Conservation (phyloP, 2,329 filamentous ascomycete species). For the Colletotrichum melonis region DNA sequence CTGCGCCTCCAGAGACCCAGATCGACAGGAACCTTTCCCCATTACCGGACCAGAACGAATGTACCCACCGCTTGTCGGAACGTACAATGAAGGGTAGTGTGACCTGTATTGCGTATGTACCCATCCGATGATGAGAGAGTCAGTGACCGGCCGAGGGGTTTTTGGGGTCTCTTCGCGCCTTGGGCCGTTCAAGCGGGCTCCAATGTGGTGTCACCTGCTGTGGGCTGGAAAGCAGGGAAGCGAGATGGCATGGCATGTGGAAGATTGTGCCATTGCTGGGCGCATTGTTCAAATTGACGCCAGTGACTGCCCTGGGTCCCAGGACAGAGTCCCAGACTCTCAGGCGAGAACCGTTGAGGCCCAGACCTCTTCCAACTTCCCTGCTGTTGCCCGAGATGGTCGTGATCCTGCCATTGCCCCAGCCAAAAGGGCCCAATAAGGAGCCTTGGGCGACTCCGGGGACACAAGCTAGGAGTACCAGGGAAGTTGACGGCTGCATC, state of each 20-base stretch:
- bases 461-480: conserved; percentile 3
- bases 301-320: neutral
- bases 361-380: conserved; percentile 5
- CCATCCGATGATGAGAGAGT: conserved; percentile 20
- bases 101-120: neutral
- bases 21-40: conserved; percentile 28
- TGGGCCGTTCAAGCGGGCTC: conserved; percentile 24
- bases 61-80: neutral
- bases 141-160: neutral
- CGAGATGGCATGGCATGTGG: neutral
- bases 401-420: conserved; percentile 9
- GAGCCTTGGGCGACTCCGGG: conserved; percentile 21
- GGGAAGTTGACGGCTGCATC: neutral
- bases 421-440: conserved; percentile 6
- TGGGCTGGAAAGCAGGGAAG: neutral
- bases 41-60: conserved; percentile 17
- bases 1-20: conserved; percentile 34
- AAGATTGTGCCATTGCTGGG: conserved; percentile 1
- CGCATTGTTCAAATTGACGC: neutral
- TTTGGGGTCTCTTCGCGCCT: neutral
- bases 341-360: neutral
- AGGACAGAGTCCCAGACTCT: neutral
- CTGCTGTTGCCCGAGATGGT: conserved; percentile 1
- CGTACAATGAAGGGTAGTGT: neutral
- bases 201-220: conserved; percentile 14